phyloP scores from a whole-genome alignment of 208 protist genomes.

The Trypanosomatidae sp. region DNA sequence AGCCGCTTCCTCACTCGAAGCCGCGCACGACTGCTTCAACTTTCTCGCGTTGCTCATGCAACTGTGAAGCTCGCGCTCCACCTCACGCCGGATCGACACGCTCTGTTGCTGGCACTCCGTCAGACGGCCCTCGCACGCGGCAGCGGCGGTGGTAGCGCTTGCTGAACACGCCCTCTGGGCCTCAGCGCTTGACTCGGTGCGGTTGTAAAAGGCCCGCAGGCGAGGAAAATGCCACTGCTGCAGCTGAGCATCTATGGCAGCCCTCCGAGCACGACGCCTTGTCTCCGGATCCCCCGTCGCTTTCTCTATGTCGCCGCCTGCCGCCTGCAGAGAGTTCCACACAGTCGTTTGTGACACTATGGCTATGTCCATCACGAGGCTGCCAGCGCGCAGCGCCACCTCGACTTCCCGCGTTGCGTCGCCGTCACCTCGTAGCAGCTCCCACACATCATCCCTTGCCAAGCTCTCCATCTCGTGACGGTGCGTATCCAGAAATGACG shows the following conservation, averaged over 20 bases:
- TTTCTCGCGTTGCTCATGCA: not conserved
- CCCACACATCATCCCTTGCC: constrained; percentile 24
- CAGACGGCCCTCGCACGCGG: constrained; percentile 1
- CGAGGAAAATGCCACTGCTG: constrained; percentile 21
- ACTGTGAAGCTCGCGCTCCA: not conserved
- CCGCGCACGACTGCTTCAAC: not conserved
- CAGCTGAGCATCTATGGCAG: not conserved
- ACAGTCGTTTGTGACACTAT: constrained; percentile 1
- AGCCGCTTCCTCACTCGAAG: not conserved
- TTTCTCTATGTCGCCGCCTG: not conserved
- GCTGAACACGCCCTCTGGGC: not conserved
- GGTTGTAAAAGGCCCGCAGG: constrained; percentile 21
- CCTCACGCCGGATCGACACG: not conserved
- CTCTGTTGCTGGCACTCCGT: constrained; percentile 6
- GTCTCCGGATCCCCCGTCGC: not conserved
- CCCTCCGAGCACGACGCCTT: not conserved
- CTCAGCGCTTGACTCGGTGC: not conserved
- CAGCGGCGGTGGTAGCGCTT: not conserved
- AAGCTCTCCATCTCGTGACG: constrained; percentile 9
- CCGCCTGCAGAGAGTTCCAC: not conserved
- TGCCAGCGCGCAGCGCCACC: constrained; percentile 22
- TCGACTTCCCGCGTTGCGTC: constrained; percentile 2
- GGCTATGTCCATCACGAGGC: constrained; percentile 20
- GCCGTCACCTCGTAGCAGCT: constrained; percentile 7
- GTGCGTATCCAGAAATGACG: constrained; percentile 10